Percentiles rank a stretch among this genome's conserved stretches.
Conservation (phyloP, 441 rosid species). For the Mallotus repandus region DNA sequence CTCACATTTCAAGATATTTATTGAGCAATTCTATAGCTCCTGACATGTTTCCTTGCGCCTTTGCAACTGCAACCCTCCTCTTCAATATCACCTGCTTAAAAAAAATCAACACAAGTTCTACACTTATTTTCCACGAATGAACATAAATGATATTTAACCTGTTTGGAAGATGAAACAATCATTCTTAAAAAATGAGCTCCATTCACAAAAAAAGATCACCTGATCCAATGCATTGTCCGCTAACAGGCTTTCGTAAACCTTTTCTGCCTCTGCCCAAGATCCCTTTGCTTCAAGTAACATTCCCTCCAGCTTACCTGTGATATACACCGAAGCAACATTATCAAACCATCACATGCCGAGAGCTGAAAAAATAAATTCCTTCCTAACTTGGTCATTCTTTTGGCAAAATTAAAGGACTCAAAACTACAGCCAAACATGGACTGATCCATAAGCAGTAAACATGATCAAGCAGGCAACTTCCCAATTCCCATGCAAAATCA, state of each 20-base stretch:
- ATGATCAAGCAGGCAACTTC: neutral
- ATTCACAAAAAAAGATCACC: constrained; percentile 34
- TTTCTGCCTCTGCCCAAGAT: constrained; percentile 87
- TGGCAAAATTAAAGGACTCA: constrained; percentile 1
- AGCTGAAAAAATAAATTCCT: neutral
- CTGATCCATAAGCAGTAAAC: constrained; percentile 6
- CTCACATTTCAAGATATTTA: constrained; percentile 94
- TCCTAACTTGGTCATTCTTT: neutral
- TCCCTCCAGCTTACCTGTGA: constrained; percentile 79
- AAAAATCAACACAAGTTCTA: constrained; percentile 8
- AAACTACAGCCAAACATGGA: constrained; percentile 10
- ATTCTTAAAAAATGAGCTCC: neutral
- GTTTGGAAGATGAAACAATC: constrained; percentile 14
- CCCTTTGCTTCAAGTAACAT: constrained; percentile 95
- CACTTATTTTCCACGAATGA: neutral
- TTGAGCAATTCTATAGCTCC: constrained; percentile 80
- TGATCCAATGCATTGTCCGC: constrained; percentile 94
- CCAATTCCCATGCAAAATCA: constrained; percentile 11
- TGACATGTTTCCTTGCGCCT: constrained; percentile 77
- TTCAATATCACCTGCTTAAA: constrained; percentile 66
- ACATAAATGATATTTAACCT: constrained; percentile 9
- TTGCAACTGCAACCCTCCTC: constrained; percentile 87
- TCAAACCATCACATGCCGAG: constrained; percentile 11
- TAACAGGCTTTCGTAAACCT: constrained; percentile 78
- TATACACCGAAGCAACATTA: constrained; percentile 18